Evolutionary conservation across 2,329 filamentous ascomycete genomes (phyloP).

Genomic region (Calonectria pseudoturangicola): DNA sequence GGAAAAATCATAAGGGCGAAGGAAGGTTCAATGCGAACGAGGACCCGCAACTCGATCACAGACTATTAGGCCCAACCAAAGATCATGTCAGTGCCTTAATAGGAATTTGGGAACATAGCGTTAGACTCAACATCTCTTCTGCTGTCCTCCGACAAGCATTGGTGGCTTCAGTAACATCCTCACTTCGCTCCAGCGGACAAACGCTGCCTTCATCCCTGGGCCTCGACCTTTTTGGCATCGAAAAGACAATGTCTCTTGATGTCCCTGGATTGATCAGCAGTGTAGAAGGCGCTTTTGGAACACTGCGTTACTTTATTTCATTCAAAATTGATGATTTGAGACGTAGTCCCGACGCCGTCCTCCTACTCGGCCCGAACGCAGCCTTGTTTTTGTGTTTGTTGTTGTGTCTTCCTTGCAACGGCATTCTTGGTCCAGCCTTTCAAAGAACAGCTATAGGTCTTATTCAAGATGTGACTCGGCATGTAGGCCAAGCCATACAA

Average conservation of each 20-base stretch:
- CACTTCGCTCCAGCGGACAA: slow-evolving; percentile 30
- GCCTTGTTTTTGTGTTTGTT: slow-evolving; percentile 42
- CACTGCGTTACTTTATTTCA: slow-evolving; percentile 36
- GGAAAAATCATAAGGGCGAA: slow-evolving; percentile 29
- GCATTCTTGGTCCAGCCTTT: slow-evolving; percentile 41
- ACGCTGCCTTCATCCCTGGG: slow-evolving; percentile 14
- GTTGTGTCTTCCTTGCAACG: slow-evolving; percentile 41
- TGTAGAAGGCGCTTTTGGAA: slow-evolving; percentile 32
- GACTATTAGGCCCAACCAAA: slow-evolving; percentile 28
- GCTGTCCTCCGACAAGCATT: slow-evolving; percentile 43
- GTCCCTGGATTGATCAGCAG: slow-evolving; percentile 31
- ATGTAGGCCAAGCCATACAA: slow-evolving; percentile 32
- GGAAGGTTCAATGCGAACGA: background rate
- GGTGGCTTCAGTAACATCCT: slow-evolving; percentile 29
- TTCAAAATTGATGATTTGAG: slow-evolving; percentile 41
- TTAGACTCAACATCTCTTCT: slow-evolving; percentile 42
- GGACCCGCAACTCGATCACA: background rate
- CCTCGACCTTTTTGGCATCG: slow-evolving; percentile 29
- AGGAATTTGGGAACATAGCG: slow-evolving; percentile 44
- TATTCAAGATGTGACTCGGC: slow-evolving; percentile 33
- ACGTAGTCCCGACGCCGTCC: slow-evolving; percentile 39
- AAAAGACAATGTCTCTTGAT: slow-evolving; percentile 32
- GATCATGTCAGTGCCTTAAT: slow-evolving; percentile 25
- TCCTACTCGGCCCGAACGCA: slow-evolving; percentile 43
- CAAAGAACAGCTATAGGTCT: slow-evolving; percentile 37